Evolutionary conservation across 108 stramenopile genomes (phyloP), one percentile per base, ranked within the genome.

Genomic region (Conticribra weissflogii): DNA sequence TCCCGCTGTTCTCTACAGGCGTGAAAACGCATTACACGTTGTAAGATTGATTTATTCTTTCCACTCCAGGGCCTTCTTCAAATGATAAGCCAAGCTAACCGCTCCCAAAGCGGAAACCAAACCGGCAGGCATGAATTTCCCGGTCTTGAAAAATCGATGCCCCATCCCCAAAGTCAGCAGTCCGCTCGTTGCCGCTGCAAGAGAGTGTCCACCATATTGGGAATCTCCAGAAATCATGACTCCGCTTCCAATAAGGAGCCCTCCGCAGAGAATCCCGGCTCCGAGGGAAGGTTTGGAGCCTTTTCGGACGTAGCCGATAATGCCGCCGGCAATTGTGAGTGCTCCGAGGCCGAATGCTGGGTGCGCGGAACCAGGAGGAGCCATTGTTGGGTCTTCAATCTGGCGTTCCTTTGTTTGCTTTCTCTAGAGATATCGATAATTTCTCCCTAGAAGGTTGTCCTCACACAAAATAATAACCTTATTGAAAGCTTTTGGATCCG

Each of bases 71-170:
- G 80, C 76, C 22, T 81, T 81, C 47, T 73, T 72, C 1, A 66
- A 65, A 63, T 82, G 71, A 53, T 61, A 82, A n/a, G 48, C 76
- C 54, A 58, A 52, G 9, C 71, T 59, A 21, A 50, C 80, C 2
- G 64, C 63, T 14, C 70, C 63, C 23, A 77, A 25, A 1, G 59
- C 54, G 0, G 64, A 46, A 18, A 78, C 81, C 18, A 82, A 27
- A 23, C 89, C 89, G 15, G 85, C 85, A 2, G 88, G 92, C 89
- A 93, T 88, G 44, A 93, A 82, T 64, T 89, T 93, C 3, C 85
- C 86, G 25, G 86, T 89, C 29, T 73, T 74, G 44, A 88, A 17
- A 59, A 86, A 89, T 54, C 86, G 66, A 54, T 88, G 83, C 3
- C 86, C 92, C 89, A 90, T 89, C 15, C 85, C 86, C 22, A 85